These are phyloP conservation scores for Beauveria sp. DNA, from an alignment of 2,329 filamentous ascomycete species.

Conservation along the genomic window DNA sequence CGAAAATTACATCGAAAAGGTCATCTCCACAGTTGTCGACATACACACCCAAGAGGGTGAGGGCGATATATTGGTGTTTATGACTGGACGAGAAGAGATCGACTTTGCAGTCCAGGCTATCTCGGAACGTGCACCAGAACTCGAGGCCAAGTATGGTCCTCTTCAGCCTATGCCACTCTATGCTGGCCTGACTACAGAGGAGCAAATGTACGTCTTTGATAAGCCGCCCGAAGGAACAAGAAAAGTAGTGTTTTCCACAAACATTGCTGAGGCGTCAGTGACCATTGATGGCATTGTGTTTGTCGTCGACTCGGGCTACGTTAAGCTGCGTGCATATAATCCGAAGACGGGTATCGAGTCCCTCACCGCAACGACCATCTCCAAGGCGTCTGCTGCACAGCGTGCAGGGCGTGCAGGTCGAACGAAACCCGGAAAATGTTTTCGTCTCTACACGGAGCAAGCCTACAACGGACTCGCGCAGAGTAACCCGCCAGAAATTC, in stretches of 20 bases:
- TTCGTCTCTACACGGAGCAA: slow-evolving; percentile 79
- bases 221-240: slow-evolving; percentile 71
- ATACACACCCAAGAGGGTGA: slow-evolving; percentile 75
- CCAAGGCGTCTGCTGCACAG: slow-evolving; percentile 88
- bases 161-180: slow-evolving; percentile 63
- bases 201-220: slow-evolving; percentile 94
- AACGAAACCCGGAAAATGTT: slow-evolving; percentile 88
- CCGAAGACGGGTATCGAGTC: slow-evolving; percentile 81
- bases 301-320: slow-evolving; percentile 84
- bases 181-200: slow-evolving; percentile 78
- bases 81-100: slow-evolving; percentile 91
- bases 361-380: slow-evolving; percentile 72
- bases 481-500: slow-evolving; percentile 79
- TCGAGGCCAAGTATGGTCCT: slow-evolving; percentile 31
- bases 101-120: slow-evolving; percentile 74
- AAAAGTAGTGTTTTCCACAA: slow-evolving; percentile 89
- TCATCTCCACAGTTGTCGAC: slow-evolving; percentile 75
- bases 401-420: slow-evolving; percentile 84
- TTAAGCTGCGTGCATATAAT: slow-evolving; percentile 82
- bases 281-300: slow-evolving; percentile 90
- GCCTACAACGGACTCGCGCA: slow-evolving; percentile 58
- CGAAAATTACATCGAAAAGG: slow-evolving; percentile 80
- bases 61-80: slow-evolving; percentile 84
- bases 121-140: slow-evolving; percentile 58
- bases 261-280: slow-evolving; percentile 92